phyloP scores from a whole-genome alignment of 2,329 filamentous ascomycete species.

The Alternaria panax region DNA sequence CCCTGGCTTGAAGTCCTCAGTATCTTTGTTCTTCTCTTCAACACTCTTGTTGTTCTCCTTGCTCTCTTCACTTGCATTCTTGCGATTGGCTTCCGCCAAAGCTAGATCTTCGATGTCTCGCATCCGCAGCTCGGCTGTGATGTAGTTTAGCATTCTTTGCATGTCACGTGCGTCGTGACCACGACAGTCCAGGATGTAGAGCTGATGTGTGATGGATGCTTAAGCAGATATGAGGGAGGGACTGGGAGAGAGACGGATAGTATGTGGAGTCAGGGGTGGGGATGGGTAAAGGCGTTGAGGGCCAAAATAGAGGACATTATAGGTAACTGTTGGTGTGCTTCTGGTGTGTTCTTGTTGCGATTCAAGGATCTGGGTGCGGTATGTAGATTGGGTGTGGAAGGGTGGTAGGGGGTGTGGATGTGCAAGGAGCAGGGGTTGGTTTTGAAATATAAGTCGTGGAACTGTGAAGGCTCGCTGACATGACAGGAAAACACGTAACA shows the following conservation, averaged over 20 bases:
- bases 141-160: constrained; percentile 3
- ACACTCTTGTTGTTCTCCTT: neutral
- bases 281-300: neutral
- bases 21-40: neutral
- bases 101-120: neutral
- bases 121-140: neutral
- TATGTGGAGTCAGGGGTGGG: neutral
- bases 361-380: neutral
- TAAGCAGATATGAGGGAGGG: neutral
- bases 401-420: neutral
- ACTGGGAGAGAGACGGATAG: neutral
- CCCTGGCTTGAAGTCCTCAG: neutral
- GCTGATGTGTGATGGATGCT: neutral
- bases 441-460: neutral
- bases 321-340: neutral
- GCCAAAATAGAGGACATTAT: neutral
- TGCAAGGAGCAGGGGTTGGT: neutral
- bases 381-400: neutral
- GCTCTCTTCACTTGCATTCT: neutral
- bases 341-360: neutral
- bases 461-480: neutral
- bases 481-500: neutral
- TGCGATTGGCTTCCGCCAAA: neutral
- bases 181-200: constrained; percentile 5
- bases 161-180: constrained; percentile 10